Evolutionary conservation across 805 yeast species (phyloP), one percentile per base, ranked within the genome.

Genomic region (Geotrichum ghanense): DNA sequence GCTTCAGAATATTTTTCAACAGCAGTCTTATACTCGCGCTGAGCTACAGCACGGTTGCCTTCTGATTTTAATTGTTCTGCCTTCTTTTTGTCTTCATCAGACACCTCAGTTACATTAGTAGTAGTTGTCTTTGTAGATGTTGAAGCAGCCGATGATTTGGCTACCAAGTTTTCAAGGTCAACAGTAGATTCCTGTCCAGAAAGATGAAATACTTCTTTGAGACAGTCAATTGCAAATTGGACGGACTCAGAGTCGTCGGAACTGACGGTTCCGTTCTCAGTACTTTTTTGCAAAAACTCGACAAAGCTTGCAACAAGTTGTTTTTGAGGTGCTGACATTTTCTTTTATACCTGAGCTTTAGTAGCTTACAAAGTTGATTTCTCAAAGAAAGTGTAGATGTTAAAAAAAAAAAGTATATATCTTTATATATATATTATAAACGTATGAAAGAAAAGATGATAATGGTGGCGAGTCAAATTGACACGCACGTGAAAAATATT

Each of bases 211-310:
- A 95, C 87, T 57, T 89, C 97, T 21, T 84, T 77, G 48, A 92
- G 77, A 69, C 97, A 87, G 60, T 87, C 95, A 54, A 88, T 75
- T 50, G 97, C 97, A 45, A 90, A 95, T 54, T 88, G 96, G 55
- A 90, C 72, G 7, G 96, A 86, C 56, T 92, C 97, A 48, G 74
- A 73, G 60, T 80, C 85, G 53, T 90, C 97, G 51, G 79, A 83
- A 31, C 81, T 66, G 42, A 89, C 75, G 40, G 75, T 74, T 40
- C 84, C 83, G 51, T 74, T 72, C 42, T 72, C 60, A 17, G 83
- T 75, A 9, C 84, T 66, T 16, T 68, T 57, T 56, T 76, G 73
- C 55, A 92, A 72, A 63, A 81, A 90, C 50, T 78, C 76, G 41
- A 87, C 79, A 53, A 90, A 80, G 45, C 86, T 77, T 44, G 78